Base-by-base conservation (phyloP, 164 flowering plant genomes). In the Brasenia schreberi region DNA sequence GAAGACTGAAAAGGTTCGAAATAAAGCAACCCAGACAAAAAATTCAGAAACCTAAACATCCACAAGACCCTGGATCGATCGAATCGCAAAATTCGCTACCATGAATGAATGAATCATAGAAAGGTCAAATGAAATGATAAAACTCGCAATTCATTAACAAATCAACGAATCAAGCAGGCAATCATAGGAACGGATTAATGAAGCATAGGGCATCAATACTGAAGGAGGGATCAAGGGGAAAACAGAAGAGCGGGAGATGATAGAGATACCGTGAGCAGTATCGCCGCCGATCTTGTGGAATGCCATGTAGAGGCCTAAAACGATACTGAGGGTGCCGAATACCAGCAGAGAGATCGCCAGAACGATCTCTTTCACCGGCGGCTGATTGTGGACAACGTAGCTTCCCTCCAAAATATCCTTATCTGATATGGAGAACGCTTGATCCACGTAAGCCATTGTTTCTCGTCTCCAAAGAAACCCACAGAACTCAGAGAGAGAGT, bases 391-490 rank as follows among this genome's bases (percentile, higher is more conserved):
- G 60, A 88, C 83, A 56, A 73, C 59, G 77, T 87, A 86, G 0
- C 97, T 77, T 5, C 83, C 59, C 67, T 81, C 98, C 56, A 49
- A 49, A 4, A 88, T 76, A 67, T 90, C 98, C 71, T 93, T 97
- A 68, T 93, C 98, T 6, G 97, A 76, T 9, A 93, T 90, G 7
- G 96, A 90, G 82, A 93, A 93, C 0, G 97, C 89, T 66, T 93
- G 98, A 70, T 93, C 96, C 3, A 93, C 98, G 56, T 93, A 93
- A 68, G 98, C 98, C 96, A 87, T 87, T 49, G 56, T 33, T 33
- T 33, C 39, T 3, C 39, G 39, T 33, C 39, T 33, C 4, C 39
- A 33, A 33, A 1, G 39, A 33, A 33, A 33, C 39, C 39, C 39
- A 33, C 39, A 33, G 39, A 33, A 33, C 39, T 33, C 39, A 33